Conservation (phyloP, 2,329 filamentous ascomycete genomes). For the Fusarium algeriense region DNA sequence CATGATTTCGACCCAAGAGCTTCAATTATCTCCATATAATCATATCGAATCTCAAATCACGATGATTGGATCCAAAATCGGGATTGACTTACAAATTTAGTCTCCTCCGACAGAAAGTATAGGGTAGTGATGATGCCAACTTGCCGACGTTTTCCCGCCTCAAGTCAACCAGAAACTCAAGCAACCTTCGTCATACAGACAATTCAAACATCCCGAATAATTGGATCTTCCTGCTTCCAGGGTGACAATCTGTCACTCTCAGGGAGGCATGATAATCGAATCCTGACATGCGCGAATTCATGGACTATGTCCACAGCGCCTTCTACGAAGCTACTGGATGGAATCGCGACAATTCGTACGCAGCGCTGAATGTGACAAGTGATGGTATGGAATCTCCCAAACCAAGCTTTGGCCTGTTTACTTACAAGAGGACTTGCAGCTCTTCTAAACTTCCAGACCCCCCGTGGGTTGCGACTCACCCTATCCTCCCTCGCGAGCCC, state of each 20-base stretch:
- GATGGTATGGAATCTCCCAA: conserved; percentile 67
- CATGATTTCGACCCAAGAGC: no score
- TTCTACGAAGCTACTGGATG: conserved; percentile 89
- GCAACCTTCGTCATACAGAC: conserved; percentile 4
- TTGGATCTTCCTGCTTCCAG: conserved; percentile 26
- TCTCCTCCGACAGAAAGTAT: neutral
- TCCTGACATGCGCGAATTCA: conserved; percentile 87
- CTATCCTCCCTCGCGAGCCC: conserved; percentile 92
- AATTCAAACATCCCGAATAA: neutral
- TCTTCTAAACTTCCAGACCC: conserved; percentile 89
- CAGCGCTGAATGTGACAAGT: conserved; percentile 84
- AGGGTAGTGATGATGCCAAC: conserved; percentile 17
- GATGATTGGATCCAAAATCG: neutral
- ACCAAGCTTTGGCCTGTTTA: conserved; percentile 11
- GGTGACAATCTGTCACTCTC: conserved; percentile 25
- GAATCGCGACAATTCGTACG: conserved; percentile 93
- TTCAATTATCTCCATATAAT: fast-evolving
- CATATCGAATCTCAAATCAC: neutral
- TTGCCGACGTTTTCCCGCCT: conserved; percentile 32
- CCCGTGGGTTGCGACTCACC: conserved; percentile 84
- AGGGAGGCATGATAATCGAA: conserved; percentile 47
- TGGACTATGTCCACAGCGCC: conserved; percentile 94
- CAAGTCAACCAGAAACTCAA: neutral
- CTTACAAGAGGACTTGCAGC: conserved; percentile 61
- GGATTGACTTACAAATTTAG: neutral